A percentile compares a stretch with the other conserved stretches of the same genome.
These are phyloP conservation scores for Citrus glauca DNA, from an alignment of 345 rosid genomes.

Conservation along the genomic window DNA sequence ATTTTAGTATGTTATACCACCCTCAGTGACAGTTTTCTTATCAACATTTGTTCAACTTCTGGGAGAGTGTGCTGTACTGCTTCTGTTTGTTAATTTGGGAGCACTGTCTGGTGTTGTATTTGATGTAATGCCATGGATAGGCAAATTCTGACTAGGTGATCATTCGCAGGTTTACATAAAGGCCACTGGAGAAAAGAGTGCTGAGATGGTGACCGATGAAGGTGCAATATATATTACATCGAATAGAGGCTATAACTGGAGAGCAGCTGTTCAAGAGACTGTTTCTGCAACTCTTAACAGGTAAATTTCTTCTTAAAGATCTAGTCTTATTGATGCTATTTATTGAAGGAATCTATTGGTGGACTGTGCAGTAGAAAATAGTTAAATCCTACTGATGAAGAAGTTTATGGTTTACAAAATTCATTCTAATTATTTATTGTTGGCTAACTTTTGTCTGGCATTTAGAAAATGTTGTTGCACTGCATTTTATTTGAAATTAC, in stretches of 20 bases:
- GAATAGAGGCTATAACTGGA: constrained; percentile 90
- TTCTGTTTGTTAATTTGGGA: too few species aligned
- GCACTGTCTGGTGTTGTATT: not conserved
- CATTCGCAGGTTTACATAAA: constrained; percentile 77
- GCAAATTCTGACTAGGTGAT: not conserved
- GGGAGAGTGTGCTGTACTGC: too few species aligned
- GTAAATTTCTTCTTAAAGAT: constrained; percentile 31
- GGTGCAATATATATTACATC: constrained; percentile 95
- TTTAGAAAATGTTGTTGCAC: not conserved
- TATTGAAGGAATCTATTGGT: not conserved
- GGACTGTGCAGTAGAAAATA: not conserved
- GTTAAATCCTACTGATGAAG: not conserved
- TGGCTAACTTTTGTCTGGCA: not conserved
- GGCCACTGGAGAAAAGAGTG: constrained; percentile 91
- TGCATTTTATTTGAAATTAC: not conserved
- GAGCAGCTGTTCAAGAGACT: constrained; percentile 90
- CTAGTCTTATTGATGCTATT: constrained; percentile 2
- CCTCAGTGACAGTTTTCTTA: too few species aligned
- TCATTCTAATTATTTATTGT: not conserved
- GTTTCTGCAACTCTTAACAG: constrained; percentile 95
- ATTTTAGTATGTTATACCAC: not conserved
- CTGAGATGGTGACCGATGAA: constrained; percentile 94
- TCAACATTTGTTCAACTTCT: too few species aligned
- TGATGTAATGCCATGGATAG: not conserved
- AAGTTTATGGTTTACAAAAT: not conserved